Conservation (phyloP, 73 alveolate genomes). For the Paraurostyla sp. region DNA sequence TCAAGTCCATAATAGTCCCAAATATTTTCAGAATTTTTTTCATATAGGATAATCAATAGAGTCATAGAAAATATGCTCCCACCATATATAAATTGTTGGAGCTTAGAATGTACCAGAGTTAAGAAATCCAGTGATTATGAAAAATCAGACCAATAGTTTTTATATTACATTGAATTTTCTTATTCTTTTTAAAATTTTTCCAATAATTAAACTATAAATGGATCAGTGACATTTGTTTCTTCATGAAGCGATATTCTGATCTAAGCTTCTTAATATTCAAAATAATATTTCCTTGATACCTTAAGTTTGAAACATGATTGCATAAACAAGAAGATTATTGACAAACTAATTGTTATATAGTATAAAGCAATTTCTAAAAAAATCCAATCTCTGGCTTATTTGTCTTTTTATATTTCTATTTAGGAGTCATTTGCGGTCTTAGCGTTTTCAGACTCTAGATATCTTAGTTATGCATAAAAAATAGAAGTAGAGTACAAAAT, state of each 20-base stretch:
- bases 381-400: neutral
- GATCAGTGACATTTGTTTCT: no score
- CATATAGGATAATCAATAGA: neutral
- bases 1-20: no score
- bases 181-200: neutral
- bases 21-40: neutral
- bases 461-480: neutral
- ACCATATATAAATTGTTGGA: neutral
- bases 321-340: neutral
- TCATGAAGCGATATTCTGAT: no score
- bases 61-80: neutral
- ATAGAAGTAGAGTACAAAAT: neutral
- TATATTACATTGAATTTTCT: neutral
- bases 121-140: neutral
- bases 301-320: neutral
- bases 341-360: neutral
- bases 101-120: neutral
- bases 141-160: neutral
- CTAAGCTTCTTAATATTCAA: neutral
- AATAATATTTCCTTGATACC: neutral
- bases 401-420: neutral
- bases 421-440: neutral
- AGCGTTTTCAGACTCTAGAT: neutral
- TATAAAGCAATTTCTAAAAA: neutral
- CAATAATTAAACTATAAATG: no score